Conservation (phyloP, 768 basidiomycete species). For the Tubosaeta sp. region DNA sequence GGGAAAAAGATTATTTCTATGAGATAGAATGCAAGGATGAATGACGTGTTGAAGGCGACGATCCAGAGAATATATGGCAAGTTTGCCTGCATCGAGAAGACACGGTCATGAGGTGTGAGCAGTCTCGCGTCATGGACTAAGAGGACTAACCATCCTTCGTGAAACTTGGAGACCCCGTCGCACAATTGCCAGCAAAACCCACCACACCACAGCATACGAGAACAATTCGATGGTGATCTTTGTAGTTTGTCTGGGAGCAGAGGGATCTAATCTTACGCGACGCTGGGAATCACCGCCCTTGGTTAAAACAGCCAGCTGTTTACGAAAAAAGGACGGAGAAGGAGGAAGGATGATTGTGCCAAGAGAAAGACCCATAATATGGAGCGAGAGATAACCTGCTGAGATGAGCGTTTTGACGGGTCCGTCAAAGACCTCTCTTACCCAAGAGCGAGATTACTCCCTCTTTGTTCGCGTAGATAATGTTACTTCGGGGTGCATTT, state of each 20-base stretch:
- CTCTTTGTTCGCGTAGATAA: slow-evolving; percentile 87
- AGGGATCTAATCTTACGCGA: slow-evolving; percentile 8
- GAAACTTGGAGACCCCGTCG: slow-evolving; percentile 45
- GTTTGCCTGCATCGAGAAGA: slow-evolving; percentile 60
- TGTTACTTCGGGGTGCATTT: slow-evolving; percentile 51
- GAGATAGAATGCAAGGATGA: slow-evolving; percentile 75
- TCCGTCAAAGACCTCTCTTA: slow-evolving; percentile 22
- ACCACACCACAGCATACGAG: slow-evolving; percentile 78
- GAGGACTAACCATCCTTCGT: slow-evolving; percentile 51
- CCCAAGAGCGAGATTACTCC: slow-evolving; percentile 79
- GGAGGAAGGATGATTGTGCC: slow-evolving; percentile 82
- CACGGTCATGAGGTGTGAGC: neutral
- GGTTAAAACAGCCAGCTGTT: slow-evolving; percentile 34
- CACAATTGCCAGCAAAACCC: slow-evolving; percentile 48
- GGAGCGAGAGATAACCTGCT: slow-evolving; percentile 84
- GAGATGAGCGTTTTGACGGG: slow-evolving; percentile 1
- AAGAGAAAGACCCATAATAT: slow-evolving; percentile 76
- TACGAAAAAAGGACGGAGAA: slow-evolving; percentile 66
- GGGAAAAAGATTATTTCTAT: slow-evolving; percentile 72
- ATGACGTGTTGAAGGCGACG: slow-evolving; percentile 81
- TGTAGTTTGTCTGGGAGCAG: slow-evolving; percentile 52
- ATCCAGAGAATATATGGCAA: slow-evolving; percentile 87
- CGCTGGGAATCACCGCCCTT: slow-evolving; percentile 6
- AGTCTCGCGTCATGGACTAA: neutral
- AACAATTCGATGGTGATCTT: slow-evolving; percentile 75